phyloP scores from a whole-genome alignment of 2,329 filamentous ascomycete genomes.

The Sporothrix mexicana region DNA sequence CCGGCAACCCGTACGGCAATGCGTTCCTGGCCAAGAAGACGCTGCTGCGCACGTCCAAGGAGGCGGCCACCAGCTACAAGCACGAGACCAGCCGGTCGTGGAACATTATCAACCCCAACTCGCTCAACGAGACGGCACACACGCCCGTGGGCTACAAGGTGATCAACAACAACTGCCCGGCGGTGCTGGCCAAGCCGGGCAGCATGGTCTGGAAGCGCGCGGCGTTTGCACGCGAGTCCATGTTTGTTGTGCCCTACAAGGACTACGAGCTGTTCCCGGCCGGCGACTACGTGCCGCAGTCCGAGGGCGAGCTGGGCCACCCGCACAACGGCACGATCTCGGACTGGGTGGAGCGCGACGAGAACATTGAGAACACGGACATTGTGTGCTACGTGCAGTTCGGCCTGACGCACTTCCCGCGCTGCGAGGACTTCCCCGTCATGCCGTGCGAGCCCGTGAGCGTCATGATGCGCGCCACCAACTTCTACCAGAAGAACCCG shows the following conservation, averaged over 20 bases:
- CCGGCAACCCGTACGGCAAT: constrained; percentile 87
- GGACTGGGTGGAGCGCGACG: constrained; percentile 75
- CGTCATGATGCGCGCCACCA: constrained; percentile 74
- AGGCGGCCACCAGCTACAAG: constrained; percentile 79
- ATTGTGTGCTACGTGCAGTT: constrained; percentile 95
- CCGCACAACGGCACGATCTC: constrained; percentile 61
- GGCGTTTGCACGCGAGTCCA: constrained; percentile 82
- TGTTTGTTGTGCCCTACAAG: constrained; percentile 84
- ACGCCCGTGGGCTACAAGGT: constrained; percentile 89
- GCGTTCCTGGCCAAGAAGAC: constrained; percentile 88
- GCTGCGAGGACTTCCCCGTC: constrained; percentile 88
- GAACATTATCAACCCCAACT: constrained; percentile 56
- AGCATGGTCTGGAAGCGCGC: constrained; percentile 90
- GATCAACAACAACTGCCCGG: constrained; percentile 81
- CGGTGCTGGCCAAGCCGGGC: constrained; percentile 78
- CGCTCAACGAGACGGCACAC: constrained; percentile 64
- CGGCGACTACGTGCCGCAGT: constrained; percentile 85
- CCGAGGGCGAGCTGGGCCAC: constrained; percentile 74
- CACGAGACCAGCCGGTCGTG: constrained; percentile 68
- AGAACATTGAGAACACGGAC: constrained; percentile 78
- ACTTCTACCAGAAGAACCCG: constrained; percentile 84
- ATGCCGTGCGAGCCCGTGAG: constrained; percentile 90
- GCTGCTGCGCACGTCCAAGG: constrained; percentile 72
- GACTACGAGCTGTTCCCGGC: constrained; percentile 85
- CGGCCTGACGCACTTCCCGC: constrained; percentile 85